Percentiles rank a stretch among this genome's conserved stretches.
phyloP scores from a whole-genome alignment of 371 early-diverging fungal genomes.

The Apophysomyces sp. region DNA sequence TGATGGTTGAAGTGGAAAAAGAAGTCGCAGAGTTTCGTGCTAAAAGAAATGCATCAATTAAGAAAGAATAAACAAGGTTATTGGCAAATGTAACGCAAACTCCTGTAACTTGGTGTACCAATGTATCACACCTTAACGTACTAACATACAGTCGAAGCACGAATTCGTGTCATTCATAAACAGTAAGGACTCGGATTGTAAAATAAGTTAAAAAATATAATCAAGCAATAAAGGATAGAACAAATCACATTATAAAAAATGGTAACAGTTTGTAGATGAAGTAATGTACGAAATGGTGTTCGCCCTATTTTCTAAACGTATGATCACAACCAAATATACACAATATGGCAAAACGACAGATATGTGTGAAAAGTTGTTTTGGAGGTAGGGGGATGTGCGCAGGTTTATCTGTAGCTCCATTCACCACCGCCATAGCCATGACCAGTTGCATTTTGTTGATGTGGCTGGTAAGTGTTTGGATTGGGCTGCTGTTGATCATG shows the following conservation, averaged over 20 bases:
- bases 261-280: neutral
- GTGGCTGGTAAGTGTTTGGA: neutral
- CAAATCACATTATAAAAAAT: neutral
- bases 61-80: neutral
- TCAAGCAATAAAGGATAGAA: neutral
- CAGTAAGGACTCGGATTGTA: neutral
- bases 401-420: constrained; percentile 12
- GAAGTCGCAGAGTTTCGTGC: constrained; percentile 68
- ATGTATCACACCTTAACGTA: no score
- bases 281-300: neutral
- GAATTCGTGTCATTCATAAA: no score
- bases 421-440: neutral
- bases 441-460: neutral
- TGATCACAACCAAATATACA: neutral
- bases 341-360: neutral
- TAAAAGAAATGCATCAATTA: neutral
- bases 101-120: no score
- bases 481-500: neutral
- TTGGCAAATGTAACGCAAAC: no score
- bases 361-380: neutral
- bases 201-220: neutral
- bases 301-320: neutral
- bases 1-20: constrained; percentile 59
- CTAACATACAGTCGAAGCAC: no score
- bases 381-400: neutral